Conservation (phyloP, 2,329 filamentous ascomycete species). For the Exserohilum rostratum region DNA sequence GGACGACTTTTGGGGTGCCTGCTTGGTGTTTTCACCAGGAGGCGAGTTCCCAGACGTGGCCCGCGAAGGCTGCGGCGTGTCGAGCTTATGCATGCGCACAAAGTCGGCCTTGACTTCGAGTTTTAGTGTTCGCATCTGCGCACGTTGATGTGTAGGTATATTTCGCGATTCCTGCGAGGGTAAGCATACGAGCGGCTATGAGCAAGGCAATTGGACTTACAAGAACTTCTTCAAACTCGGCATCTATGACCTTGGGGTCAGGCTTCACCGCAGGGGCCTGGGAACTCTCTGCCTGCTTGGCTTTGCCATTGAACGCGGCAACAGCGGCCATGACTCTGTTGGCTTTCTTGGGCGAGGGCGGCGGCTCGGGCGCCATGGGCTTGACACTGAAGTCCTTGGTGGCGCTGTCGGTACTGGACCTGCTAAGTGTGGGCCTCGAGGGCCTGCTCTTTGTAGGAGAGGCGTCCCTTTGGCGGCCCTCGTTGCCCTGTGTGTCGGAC, state of each 20-base stretch:
- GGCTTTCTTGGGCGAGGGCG: conserved; percentile 50
- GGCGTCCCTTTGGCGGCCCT: conserved; percentile 32
- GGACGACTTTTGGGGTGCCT: conserved; percentile 50
- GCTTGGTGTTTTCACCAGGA: conserved; percentile 51
- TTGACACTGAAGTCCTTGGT: conserved; percentile 25
- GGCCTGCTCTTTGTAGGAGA: conserved; percentile 26
- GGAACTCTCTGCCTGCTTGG: conserved; percentile 46
- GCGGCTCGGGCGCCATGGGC: conserved; percentile 21
- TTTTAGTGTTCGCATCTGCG: conserved; percentile 91
- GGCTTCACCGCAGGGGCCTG: conserved; percentile 47
- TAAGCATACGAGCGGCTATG: conserved; percentile 41
- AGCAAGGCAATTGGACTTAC: conserved; percentile 52
- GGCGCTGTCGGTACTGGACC: conserved; percentile 38
- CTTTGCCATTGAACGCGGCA: conserved; percentile 65
- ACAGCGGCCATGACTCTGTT: conserved; percentile 67
- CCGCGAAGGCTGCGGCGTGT: conserved; percentile 57
- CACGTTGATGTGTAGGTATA: conserved; percentile 90
- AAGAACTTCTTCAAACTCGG: conserved; percentile 66
- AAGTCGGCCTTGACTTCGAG: conserved; percentile 95
- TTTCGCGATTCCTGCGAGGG: conserved; percentile 77
- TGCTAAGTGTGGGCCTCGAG: conserved; percentile 28
- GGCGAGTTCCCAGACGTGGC: conserved; percentile 52
- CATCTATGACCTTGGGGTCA: conserved; percentile 63
- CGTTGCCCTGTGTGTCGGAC: conserved; percentile 44
- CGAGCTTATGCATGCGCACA: conserved; percentile 83